A percentile compares a stretch with the other conserved stretches of the same genome.
phyloP scores from a whole-genome alignment of 371 early-diverging fungal genomes.

The Saksenaea oblongispora region DNA sequence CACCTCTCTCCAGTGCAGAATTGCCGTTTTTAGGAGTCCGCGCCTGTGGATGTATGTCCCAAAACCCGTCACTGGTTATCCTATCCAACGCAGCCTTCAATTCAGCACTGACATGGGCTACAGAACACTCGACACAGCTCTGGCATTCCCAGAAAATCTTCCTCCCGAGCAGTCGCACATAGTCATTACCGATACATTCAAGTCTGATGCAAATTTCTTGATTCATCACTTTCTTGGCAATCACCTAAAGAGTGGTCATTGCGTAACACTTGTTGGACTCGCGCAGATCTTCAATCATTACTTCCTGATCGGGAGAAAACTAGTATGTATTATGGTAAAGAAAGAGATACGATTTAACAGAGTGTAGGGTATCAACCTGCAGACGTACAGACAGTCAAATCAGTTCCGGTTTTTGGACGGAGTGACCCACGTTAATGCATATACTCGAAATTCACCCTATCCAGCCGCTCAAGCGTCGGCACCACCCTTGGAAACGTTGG shows the following conservation, averaged over 20 bases:
- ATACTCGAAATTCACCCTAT: conserved; percentile 40
- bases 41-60: no score
- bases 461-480: conserved; percentile 39
- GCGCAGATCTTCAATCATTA: conserved; percentile 71
- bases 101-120: conserved; percentile 44
- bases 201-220: conserved; percentile 68
- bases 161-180: conserved; percentile 53
- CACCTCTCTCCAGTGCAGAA: no score
- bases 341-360: background rate
- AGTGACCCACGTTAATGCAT: conserved; percentile 58
- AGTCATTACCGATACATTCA: conserved; percentile 66
- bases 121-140: conserved; percentile 47
- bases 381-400: conserved; percentile 51
- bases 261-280: conserved; percentile 65
- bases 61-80: no score
- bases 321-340: conserved; percentile 42
- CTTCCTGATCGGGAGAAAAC: conserved; percentile 64
- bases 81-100: no score
- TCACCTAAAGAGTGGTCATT: conserved; percentile 59
- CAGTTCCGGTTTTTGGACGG: conserved; percentile 65
- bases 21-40: no score
- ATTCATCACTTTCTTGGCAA: conserved; percentile 71
- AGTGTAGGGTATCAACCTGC: conserved; percentile 63
- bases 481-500: conserved; percentile 36
- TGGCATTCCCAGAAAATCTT: conserved; percentile 49